Percentiles rank a stretch among this genome's conserved stretches.
These are phyloP conservation scores for Geotrichum citri-aurantii DNA, from an alignment of 1,139 yeast species.

Conservation along the genomic window DNA sequence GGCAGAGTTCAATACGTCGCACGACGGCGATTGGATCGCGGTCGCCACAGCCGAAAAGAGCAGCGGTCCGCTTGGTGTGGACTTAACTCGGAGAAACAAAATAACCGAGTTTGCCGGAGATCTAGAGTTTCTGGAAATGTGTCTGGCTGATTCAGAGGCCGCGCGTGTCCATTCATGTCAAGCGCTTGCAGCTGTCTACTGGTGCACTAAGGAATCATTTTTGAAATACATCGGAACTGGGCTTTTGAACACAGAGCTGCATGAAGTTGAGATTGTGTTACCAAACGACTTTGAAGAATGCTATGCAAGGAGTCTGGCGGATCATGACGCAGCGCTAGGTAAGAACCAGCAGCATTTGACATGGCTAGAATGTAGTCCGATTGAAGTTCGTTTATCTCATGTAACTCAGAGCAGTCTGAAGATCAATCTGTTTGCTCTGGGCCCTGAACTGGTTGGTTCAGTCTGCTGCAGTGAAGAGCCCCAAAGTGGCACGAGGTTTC, in stretches of 20 bases:
- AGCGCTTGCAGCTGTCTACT: conserved; percentile 5
- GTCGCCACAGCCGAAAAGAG: background rate
- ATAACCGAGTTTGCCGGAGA: background rate
- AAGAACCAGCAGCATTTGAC: background rate
- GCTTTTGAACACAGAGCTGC: background rate
- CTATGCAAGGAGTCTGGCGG: background rate
- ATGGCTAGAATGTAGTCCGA: background rate
- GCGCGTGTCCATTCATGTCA: background rate
- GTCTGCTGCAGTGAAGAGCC: background rate
- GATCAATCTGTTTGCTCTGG: background rate
- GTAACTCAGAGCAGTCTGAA: background rate
- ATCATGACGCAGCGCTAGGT: background rate
- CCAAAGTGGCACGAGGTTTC: background rate
- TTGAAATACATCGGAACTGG: conserved; percentile 11
- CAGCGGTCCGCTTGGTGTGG: conserved; percentile 4
- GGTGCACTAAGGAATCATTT: conserved; percentile 13
- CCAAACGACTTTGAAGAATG: background rate
- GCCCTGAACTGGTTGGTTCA: background rate
- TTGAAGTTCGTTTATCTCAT: background rate
- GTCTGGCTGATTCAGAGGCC: background rate
- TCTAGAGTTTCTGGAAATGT: conserved; percentile 11
- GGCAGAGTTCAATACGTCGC: conserved; percentile 9
- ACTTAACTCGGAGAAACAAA: conserved; percentile 1
- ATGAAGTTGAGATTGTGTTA: conserved; percentile 5
- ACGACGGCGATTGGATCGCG: conserved; percentile 1